Conservation (phyloP, 2,329 filamentous ascomycete genomes). For the Chrysoporthe deuterocubensis region DNA sequence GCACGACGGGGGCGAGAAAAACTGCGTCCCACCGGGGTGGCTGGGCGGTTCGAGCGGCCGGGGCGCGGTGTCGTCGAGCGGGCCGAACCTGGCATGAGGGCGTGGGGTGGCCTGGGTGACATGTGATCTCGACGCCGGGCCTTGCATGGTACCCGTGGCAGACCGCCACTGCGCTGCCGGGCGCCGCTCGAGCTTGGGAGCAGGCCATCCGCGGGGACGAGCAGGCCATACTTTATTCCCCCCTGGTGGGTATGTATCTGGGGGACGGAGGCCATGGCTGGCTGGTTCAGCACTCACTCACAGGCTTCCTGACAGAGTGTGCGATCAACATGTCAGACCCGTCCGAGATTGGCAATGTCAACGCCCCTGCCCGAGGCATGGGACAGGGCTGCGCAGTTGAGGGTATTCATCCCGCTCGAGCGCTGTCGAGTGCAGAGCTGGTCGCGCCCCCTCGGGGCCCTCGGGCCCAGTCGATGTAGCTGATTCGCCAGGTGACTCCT, state of each 20-base stretch:
- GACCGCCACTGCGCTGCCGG: no score
- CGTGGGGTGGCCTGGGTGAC: background rate
- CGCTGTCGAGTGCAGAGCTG: background rate
- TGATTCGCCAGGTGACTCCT: background rate
- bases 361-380: background rate
- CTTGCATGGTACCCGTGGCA: no score
- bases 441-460: background rate
- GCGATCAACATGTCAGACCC: no score
- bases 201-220: no score
- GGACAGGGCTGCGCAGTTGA: background rate
- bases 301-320: no score
- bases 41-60: background rate
- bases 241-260: no score
- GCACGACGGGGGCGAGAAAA: background rate
- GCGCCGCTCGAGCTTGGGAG: no score
- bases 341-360: background rate
- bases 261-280: no score
- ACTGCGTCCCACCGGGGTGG: background rate
- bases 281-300: no score
- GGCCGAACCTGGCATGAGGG: background rate
- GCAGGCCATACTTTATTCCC: no score
- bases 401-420: background rate
- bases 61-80: background rate
- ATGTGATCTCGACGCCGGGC: background rate
- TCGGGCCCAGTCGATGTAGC: background rate